A percentile compares a stretch with the other conserved stretches of the same genome.
These are phyloP conservation scores for Digitaria exilis DNA, from an alignment of 202 grass and related monocot species.

Conservation along the genomic window DNA sequence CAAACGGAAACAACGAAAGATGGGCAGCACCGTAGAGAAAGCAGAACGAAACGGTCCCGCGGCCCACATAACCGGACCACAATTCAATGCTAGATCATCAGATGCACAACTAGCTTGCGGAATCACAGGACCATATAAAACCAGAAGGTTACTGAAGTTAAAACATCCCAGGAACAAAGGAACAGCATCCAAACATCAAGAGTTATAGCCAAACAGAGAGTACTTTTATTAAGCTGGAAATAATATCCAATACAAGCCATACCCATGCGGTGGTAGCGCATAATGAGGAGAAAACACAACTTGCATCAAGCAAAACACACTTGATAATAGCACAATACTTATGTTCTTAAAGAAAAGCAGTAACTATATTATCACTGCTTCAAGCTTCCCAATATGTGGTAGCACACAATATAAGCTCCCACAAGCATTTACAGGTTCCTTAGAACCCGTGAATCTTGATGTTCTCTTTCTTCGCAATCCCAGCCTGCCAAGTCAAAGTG, in stretches of 20 bases:
- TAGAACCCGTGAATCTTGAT: slow-evolving; percentile 98
- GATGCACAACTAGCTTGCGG: not conserved
- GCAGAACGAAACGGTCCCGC: not conserved
- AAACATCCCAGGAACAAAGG: not conserved
- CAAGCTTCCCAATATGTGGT: slow-evolving; percentile 32
- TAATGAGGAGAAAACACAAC: slow-evolving; percentile 34
- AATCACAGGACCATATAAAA: not conserved
- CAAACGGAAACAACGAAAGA: not conserved
- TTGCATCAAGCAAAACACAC: slow-evolving; percentile 56
- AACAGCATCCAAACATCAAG: not conserved
- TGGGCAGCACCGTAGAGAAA: not conserved
- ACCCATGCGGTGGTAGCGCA: slow-evolving; percentile 20
- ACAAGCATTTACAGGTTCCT: slow-evolving; percentile 39
- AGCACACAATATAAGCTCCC: not conserved
- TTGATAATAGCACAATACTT: slow-evolving; percentile 23
- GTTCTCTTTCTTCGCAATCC: slow-evolving; percentile 87
- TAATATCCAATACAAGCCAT: slow-evolving; percentile 43
- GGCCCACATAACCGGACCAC: not conserved
- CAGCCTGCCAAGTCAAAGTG: slow-evolving; percentile 46
- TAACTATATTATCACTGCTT: slow-evolving; percentile 34
- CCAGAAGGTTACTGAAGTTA: not conserved
- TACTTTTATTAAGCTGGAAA: slow-evolving; percentile 36
- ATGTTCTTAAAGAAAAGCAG: slow-evolving; percentile 28
- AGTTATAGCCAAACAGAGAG: slow-evolving; percentile 6
- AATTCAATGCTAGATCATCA: not conserved